These are phyloP conservation scores for Aspergillus sp. DNA, from an alignment of 2,329 filamentous ascomycete species.

Conservation along the genomic window DNA sequence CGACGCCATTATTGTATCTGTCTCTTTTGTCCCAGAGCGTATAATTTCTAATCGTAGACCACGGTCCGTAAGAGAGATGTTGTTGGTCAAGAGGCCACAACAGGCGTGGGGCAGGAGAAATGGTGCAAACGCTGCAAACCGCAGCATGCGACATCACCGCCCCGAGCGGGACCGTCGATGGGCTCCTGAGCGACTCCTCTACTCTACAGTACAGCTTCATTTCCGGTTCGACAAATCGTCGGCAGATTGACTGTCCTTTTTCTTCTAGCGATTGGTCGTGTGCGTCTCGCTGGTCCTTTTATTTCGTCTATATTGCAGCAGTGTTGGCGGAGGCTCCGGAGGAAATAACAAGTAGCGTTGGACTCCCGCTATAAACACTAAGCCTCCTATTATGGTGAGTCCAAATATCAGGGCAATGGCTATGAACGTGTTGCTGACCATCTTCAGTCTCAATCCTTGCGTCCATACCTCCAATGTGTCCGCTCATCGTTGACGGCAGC, in stretches of 20 bases:
- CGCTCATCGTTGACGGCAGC: constrained; percentile 89
- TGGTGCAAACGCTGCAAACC: constrained; percentile 20
- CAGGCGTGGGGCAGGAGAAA: constrained; percentile 13
- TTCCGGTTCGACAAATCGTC: too few species aligned
- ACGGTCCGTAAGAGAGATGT: too few species aligned
- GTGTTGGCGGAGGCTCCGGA: background rate
- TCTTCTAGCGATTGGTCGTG: too few species aligned
- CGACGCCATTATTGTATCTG: constrained; percentile 42
- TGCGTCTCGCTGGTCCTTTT: background rate
- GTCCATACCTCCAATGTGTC: constrained; percentile 93
- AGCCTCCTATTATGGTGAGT: constrained; percentile 22
- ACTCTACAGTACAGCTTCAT: too few species aligned
- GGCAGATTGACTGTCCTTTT: too few species aligned
- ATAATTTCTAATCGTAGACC: too few species aligned
- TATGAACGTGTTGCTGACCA: constrained; percentile 7
- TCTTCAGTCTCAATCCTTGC: constrained; percentile 80
- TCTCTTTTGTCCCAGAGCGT: background rate
- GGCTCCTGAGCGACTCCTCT: background rate
- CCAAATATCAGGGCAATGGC: background rate
- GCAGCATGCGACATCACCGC: constrained; percentile 10
- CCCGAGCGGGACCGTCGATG: constrained; percentile 7
- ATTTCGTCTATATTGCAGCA: background rate
- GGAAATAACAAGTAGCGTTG: background rate
- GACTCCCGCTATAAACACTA: constrained; percentile 9
- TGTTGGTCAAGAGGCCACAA: background rate